Evolutionary conservation across 495 filamentous ascomycete genomes (phyloP), one percentile per base, ranked within the genome.

Genomic region (Aspergillus bridgeri): DNA sequence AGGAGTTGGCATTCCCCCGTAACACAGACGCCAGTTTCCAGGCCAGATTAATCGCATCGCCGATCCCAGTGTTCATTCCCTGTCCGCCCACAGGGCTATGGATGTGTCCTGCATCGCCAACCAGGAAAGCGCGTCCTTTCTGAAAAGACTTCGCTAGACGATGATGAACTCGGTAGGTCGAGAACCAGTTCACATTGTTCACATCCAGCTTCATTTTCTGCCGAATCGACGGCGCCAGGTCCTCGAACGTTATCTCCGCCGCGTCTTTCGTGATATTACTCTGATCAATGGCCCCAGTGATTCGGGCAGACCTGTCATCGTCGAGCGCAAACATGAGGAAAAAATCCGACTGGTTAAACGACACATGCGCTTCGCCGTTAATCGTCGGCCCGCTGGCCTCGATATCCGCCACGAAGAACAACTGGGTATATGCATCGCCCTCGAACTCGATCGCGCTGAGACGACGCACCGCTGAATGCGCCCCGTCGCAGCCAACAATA

Each of bases 21-120:
- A 80, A 61, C 6, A 81, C 78, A 18, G 76, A 75, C 3, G 72
- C 65, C 1, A 80, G 53, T 49, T 80, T 81, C 85, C 85, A 87
- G 8, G 76, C 79, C 0, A 86, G 72, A 51, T 86, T 85, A 38
- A 84, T 70, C 0, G 82, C 74, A 51, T 86, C 83, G 42, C 81
- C 77, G 23, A 86, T 80, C 0, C 84, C 83, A 0, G 79, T 80
- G 60, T 87, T 87, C 75, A 86, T 80, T 3, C 84, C 84, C 52
- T 83, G 83, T 1, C 79, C 83, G 0, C 80, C 82, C 0, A 75
- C 77, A 0, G 83, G 82, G 33, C 76, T 80, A 61, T 84, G 81
- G 25, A 79, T 82, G 58, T 87, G 84, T 3, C 81, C 81, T 5
- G 83, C 80, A 49, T 75, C 73, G 0, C 73, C 73, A 20, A 69